phyloP scores from a whole-genome alignment of 2,329 filamentous ascomycete genomes.

The Clathrospora elynae region DNA sequence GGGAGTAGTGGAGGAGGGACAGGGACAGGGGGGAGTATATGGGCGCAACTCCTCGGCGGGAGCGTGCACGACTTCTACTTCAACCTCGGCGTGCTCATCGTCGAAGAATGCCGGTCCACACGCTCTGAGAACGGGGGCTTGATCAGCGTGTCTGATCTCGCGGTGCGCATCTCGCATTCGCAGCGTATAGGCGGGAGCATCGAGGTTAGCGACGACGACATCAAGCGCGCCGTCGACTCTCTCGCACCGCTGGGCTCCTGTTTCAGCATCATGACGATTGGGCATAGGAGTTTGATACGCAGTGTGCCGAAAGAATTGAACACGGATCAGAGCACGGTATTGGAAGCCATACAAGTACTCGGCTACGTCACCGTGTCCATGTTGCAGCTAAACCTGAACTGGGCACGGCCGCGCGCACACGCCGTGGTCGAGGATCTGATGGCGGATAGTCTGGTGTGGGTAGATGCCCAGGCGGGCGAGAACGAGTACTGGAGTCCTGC shows the following conservation, averaged over 20 bases:
- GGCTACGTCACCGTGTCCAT: constrained; percentile 90
- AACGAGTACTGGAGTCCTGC: constrained; percentile 93
- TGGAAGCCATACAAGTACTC: constrained; percentile 87
- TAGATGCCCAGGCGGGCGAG: constrained; percentile 83
- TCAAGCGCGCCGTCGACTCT: constrained; percentile 84
- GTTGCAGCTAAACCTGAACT: constrained; percentile 82
- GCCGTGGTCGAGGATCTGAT: constrained; percentile 91
- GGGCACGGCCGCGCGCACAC: constrained; percentile 82
- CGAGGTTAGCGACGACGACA: constrained; percentile 88
- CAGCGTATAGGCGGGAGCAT: constrained; percentile 70
- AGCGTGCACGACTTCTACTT: constrained; percentile 99
- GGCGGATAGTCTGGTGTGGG: constrained; percentile 88
- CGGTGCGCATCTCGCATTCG: constrained; percentile 73
- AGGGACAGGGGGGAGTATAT: constrained; percentile 69
- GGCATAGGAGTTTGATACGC: constrained; percentile 83
- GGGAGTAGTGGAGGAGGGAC: constrained; percentile 45
- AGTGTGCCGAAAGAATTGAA: constrained; percentile 95
- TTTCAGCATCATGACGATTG: constrained; percentile 83
- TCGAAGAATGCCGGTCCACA: constrained; percentile 87
- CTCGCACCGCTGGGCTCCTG: constrained; percentile 86
- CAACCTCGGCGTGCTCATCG: constrained; percentile 91
- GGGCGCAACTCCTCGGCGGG: constrained; percentile 88
- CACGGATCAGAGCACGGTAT: constrained; percentile 86
- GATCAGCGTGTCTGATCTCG: constrained; percentile 81
- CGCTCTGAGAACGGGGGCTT: constrained; percentile 90